Evolutionary conservation across 805 yeast species (phyloP).

Genomic region (Lipomyces japonicus): DNA sequence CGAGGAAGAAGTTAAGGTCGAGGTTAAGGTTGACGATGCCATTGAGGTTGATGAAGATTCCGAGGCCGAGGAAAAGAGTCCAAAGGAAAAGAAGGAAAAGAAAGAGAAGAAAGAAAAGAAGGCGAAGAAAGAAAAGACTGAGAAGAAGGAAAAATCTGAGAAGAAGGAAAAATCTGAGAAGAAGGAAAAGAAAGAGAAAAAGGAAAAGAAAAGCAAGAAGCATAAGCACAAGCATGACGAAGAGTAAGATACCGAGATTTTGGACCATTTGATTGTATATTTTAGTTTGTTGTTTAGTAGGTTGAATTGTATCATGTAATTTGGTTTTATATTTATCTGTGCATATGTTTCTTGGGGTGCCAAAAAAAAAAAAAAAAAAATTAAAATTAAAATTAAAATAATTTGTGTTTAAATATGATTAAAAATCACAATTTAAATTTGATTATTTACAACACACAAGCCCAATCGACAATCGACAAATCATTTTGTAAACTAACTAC

Average conservation of each 20-base stretch:
- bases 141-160: slow-evolving; percentile 34
- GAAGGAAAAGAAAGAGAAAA: slow-evolving; percentile 33
- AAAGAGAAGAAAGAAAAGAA: slow-evolving; percentile 31
- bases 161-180: slow-evolving; percentile 27
- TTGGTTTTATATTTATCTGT: background rate
- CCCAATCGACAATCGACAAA: background rate
- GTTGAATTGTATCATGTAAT: background rate
- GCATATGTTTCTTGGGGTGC: background rate
- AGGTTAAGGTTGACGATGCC: slow-evolving; percentile 3
- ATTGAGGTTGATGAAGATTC: slow-evolving; percentile 46
- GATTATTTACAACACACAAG: background rate
- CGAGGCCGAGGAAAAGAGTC: slow-evolving; percentile 37
- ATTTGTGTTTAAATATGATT: too few species aligned
- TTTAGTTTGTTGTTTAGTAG: background rate
- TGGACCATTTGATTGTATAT: background rate
- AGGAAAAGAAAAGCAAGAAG: slow-evolving; percentile 30
- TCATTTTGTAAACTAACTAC: background rate
- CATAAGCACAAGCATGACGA: slow-evolving; percentile 8
- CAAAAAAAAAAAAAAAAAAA: too few species aligned
- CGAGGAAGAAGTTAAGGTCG: slow-evolving; percentile 32
- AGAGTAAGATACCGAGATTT: background rate
- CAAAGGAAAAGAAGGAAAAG: slow-evolving; percentile 32
- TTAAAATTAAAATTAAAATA: too few species aligned
- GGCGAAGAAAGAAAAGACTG: slow-evolving; percentile 36
- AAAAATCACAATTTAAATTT: too few species aligned